Base-by-base conservation (phyloP, 2,329 filamentous ascomycete species). In the Teratosphaeria gauchensis region DNA sequence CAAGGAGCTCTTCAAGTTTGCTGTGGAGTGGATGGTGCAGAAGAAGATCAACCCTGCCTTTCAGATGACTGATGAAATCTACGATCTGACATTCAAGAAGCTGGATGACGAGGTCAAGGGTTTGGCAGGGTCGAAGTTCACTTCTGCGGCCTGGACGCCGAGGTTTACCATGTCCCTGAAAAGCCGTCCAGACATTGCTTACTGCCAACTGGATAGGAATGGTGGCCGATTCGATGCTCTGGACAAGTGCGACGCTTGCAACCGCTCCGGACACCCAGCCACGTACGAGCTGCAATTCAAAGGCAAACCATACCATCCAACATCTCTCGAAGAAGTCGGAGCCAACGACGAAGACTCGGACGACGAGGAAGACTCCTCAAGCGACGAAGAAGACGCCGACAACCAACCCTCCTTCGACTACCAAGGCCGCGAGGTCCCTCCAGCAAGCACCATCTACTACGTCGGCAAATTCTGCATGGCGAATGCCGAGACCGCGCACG, bases 11-110 rank as follows among this genome's bases (percentile, higher is more conserved):
- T 92, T 92, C 75, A 82, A 82, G 54, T 84, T 86, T 65, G 86
- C 84, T 0, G 78, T 92, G 1, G 87, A 90, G 69, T 92, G 88
- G 88, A 86, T 92, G 74, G 85, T 92, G 2, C 87, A 90, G 66
- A 88, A 88, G 68, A 86, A 87, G 65, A 79, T 94, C 55, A 87
- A 91, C 64, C 88, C 88, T 0, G 83, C 78, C 0, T 92, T 91
- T 66, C 75, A 81, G 11, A 79, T 80, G 19, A 74, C 81, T 4
- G 83, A 89, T 60, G 77, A 82, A 7, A 75, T 90, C 12, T 94
- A 90, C 71, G 67, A 74, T 12, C 77, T 88, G 30, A 84, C 88
- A 0, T 91, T 90, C 76, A 75, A 76, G 54, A 90, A 89, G 67
- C 77, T 92, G 0, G 82, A 89, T 63, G 83, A 88, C 63, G 87